A percentile compares a stretch with the other conserved stretches of the same genome.
These are phyloP conservation scores for Cladophialophora psammophila DNA, from an alignment of 2,329 filamentous ascomycete species.

Conservation along the genomic window DNA sequence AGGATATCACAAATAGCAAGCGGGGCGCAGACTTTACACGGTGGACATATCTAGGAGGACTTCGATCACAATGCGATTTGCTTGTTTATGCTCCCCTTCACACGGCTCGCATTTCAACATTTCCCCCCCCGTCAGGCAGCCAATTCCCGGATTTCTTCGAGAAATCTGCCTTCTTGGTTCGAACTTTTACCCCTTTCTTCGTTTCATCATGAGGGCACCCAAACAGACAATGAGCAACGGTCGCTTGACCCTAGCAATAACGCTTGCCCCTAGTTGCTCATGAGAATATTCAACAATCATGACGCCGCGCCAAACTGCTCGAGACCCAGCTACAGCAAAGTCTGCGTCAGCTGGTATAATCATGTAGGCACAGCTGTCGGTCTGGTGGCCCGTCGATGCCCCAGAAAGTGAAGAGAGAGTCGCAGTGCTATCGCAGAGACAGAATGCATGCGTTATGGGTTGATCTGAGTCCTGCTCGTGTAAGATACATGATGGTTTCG, in stretches of 20 bases:
- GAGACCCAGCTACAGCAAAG: too few species aligned
- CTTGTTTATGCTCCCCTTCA: background rate
- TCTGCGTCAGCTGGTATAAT: too few species aligned
- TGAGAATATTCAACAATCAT: too few species aligned
- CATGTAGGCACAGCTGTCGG: background rate
- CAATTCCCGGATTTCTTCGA: background rate
- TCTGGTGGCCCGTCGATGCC: background rate
- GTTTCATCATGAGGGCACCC: too few species aligned
- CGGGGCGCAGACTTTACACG: background rate
- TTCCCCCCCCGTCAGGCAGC: background rate
- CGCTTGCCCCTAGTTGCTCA: too few species aligned
- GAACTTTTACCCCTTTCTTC: too few species aligned
- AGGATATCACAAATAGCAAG: background rate
- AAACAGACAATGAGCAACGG: too few species aligned
- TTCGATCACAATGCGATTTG: background rate
- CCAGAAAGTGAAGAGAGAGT: slow-evolving; percentile 1
- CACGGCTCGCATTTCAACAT: background rate
- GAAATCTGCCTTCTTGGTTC: too few species aligned
- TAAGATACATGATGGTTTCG: slow-evolving; percentile 4
- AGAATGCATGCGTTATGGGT: slow-evolving; percentile 6
- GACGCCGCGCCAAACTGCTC: too few species aligned
- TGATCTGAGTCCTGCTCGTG: slow-evolving; percentile 1
- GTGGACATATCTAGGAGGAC: background rate
- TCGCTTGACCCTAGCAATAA: too few species aligned
- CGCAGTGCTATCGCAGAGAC: slow-evolving; percentile 2